phyloP scores from a whole-genome alignment of 192 early-diverging fungal genomes.

The Diversispora epigaea region DNA sequence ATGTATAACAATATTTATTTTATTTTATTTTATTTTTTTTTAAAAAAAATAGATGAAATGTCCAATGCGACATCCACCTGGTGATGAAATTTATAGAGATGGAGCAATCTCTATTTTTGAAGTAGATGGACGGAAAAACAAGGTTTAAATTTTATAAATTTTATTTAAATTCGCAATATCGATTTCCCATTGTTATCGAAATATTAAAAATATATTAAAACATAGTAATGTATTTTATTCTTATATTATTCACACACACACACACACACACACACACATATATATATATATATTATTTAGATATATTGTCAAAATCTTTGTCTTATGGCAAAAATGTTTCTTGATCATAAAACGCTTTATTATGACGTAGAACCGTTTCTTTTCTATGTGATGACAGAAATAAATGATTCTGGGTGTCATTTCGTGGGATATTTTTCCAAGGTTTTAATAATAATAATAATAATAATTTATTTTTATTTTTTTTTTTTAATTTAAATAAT shows the following conservation, averaged over 20 bases:
- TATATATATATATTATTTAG: constrained; percentile 35
- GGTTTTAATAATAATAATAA: constrained; percentile 32
- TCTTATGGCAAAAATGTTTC: constrained; percentile 92
- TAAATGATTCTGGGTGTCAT: constrained; percentile 70
- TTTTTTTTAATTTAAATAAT: neutral
- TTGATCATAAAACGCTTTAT: constrained; percentile 96
- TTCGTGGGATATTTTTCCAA: constrained; percentile 99
- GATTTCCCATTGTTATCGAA: too few relatives aligned
- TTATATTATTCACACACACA: too few relatives aligned
- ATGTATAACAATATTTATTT: constrained; percentile 5
- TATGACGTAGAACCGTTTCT: constrained; percentile 98
- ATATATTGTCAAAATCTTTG: constrained; percentile 98
- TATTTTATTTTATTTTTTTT: neutral
- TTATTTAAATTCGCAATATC: neutral
- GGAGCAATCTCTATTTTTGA: constrained; percentile 89
- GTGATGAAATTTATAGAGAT: constrained; percentile 94
- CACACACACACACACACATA: too few relatives aligned
- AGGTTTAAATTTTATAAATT: constrained; percentile 46
- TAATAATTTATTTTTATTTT: neutral
- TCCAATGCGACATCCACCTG: constrained; percentile 79
- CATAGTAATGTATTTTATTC: too few relatives aligned
- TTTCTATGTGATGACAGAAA: constrained; percentile 93
- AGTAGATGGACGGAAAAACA: constrained; percentile 95
- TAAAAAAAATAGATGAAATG: constrained; percentile 66
- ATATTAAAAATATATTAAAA: neutral